Percentiles rank a stretch among this genome's conserved stretches.
Conservation (phyloP, 306 rosid genomes). For the Purshia tridentata region DNA sequence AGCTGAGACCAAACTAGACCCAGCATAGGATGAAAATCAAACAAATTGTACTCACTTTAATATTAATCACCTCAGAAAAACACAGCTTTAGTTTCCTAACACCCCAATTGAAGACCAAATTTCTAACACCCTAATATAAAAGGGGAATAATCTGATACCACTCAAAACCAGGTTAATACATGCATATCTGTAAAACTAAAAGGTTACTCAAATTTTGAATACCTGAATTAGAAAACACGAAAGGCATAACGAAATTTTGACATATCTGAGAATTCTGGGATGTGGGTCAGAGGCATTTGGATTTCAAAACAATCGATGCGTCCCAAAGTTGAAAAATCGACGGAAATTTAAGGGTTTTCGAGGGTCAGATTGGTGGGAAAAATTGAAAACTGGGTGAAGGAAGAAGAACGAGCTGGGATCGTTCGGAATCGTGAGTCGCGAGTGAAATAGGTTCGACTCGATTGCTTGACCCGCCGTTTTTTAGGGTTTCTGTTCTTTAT, state of each 20-base stretch:
- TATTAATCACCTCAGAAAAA: background rate
- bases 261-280: background rate
- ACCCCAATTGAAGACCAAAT: slow-evolving; percentile 2
- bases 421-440: slow-evolving; percentile 63
- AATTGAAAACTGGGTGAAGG: slow-evolving; percentile 6
- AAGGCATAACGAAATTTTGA: background rate
- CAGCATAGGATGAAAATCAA: background rate
- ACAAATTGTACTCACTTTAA: background rate
- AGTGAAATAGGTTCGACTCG: slow-evolving; percentile 61
- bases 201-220: background rate
- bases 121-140: background rate
- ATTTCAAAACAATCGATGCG: background rate
- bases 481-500: slow-evolving; percentile 21
- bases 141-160: background rate
- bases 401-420: slow-evolving; percentile 34
- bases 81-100: background rate
- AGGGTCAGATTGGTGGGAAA: slow-evolving; percentile 30
- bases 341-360: slow-evolving; percentile 4
- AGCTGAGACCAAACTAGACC: background rate
- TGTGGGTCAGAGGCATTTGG: slow-evolving; percentile 8
- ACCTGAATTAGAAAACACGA: slow-evolving; percentile 10
- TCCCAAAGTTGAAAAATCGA: background rate
- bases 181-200: background rate
- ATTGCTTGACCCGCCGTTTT: slow-evolving; percentile 57
- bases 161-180: background rate